Conservation (phyloP, 2,329 filamentous ascomycete genomes). For the Trichoderma pleuroti region DNA sequence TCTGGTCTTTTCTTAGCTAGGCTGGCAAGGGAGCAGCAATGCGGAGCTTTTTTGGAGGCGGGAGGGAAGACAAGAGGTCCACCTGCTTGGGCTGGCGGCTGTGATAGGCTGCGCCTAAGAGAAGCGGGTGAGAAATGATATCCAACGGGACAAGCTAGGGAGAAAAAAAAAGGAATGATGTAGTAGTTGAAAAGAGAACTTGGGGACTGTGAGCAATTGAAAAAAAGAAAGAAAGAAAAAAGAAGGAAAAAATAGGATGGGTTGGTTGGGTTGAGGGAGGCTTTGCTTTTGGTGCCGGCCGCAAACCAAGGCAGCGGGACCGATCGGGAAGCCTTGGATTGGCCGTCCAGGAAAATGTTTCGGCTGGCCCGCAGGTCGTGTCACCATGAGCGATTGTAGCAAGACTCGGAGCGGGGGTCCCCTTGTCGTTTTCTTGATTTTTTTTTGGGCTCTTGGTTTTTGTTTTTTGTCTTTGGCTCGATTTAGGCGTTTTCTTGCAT, state of each 20-base stretch:
- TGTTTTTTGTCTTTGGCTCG: neutral
- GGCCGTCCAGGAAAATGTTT: conserved; percentile 2
- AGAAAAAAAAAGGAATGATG: neutral
- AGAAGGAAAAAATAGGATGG: neutral
- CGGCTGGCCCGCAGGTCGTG: conserved; percentile 11
- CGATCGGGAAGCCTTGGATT: neutral
- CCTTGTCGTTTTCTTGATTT: neutral
- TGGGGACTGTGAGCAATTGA: neutral
- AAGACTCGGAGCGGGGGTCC: neutral
- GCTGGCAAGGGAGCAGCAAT: conserved; percentile 4
- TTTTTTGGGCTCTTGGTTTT: neutral
- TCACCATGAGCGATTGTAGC: neutral
- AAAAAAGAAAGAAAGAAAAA: neutral
- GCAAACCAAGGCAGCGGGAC: conserved; percentile 1
- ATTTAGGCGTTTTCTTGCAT: neutral
- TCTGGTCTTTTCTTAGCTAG: neutral
- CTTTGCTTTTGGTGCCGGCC: neutral
- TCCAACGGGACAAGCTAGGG: neutral
- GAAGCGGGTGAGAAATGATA: neutral
- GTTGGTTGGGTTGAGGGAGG: neutral
- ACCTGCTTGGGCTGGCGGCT: conserved; percentile 4
- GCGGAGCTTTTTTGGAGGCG: conserved; percentile 14
- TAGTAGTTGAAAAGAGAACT: neutral
- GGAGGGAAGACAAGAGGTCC: neutral
- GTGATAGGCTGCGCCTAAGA: conserved; percentile 2